Evolutionary conservation across 2,329 filamentous ascomycete genomes (phyloP).

Genomic region (Oidium heveae): DNA sequence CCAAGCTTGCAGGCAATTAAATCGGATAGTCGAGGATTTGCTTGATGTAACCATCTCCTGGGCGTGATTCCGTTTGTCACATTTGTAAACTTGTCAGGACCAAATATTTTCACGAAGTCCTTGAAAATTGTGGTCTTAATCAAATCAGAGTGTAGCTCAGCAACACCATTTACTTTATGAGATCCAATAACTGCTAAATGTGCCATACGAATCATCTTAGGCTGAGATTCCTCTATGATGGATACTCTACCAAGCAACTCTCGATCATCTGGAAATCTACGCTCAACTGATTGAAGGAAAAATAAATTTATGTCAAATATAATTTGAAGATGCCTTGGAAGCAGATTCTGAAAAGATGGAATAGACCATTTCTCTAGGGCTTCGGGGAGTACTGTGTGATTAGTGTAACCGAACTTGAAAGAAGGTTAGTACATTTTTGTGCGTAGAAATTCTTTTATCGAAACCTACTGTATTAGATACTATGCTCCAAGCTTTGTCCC

Average conservation of each 20-base stretch:
- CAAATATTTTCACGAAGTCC: constrained; percentile 88
- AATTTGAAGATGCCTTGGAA: constrained; percentile 85
- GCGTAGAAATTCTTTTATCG: no score
- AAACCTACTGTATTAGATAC: constrained; percentile 37
- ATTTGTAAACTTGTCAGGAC: constrained; percentile 92
- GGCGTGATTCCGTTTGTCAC: constrained; percentile 97
- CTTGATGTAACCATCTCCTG: constrained; percentile 87
- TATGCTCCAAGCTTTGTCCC: constrained; percentile 78
- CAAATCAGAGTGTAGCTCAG: constrained; percentile 87
- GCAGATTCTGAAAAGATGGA: constrained; percentile 67
- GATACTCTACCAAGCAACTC: constrained; percentile 74
- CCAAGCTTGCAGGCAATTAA: constrained; percentile 79
- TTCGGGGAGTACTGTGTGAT: constrained; percentile 92
- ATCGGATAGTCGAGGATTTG: constrained; percentile 76
- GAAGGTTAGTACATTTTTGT: constrained; percentile 2
- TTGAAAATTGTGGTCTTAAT: constrained; percentile 99
- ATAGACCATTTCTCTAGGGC: constrained; percentile 98
- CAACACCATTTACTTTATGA: constrained; percentile 97
- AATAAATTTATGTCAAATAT: constrained; percentile 95
- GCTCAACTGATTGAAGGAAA: constrained; percentile 81
- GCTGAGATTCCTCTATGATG: constrained; percentile 88
- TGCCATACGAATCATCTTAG: constrained; percentile 97
- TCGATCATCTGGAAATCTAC: constrained; percentile 66
- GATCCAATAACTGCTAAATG: constrained; percentile 86
- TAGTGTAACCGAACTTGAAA: constrained; percentile 66